A percentile compares a stretch with the other conserved stretches of the same genome.
Evolutionary conservation across 2,329 filamentous ascomycete genomes (phyloP).

Genomic region (Furcasterigmium furcatum): DNA sequence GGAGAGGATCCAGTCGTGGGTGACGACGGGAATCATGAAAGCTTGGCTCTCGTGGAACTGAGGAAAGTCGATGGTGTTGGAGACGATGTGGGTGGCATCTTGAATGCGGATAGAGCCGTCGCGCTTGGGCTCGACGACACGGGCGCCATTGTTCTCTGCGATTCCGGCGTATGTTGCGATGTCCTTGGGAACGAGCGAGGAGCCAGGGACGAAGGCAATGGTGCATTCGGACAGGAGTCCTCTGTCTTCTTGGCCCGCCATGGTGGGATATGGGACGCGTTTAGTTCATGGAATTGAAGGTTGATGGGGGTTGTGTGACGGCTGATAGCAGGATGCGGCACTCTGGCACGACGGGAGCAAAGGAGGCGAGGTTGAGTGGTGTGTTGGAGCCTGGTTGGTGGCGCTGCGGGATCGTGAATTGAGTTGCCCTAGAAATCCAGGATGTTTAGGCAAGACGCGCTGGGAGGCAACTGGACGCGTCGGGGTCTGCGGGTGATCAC

Average conservation of each 20-base stretch:
- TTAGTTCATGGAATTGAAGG: neutral
- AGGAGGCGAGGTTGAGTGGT: neutral
- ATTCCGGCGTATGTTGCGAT: constrained; percentile 40
- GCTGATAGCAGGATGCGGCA: no score
- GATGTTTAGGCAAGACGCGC: neutral
- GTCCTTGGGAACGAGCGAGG: constrained; percentile 31
- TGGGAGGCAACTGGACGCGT: neutral
- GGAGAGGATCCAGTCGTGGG: constrained; percentile 72
- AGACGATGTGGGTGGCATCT: constrained; percentile 52
- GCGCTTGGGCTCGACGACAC: constrained; percentile 41
- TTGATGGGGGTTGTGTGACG: neutral
- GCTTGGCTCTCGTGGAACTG: constrained; percentile 74
- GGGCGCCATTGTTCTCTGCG: constrained; percentile 46
- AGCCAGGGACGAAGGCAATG: constrained; percentile 43
- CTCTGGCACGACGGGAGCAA: neutral
- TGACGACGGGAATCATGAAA: constrained; percentile 80
- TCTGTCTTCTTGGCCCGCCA: constrained; percentile 17
- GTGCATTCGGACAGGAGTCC: constrained; percentile 38
- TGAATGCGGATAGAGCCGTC: constrained; percentile 46
- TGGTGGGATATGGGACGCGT: constrained; percentile 6
- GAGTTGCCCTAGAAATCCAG: neutral
- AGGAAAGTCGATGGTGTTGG: constrained; percentile 86
- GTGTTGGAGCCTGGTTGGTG: neutral
- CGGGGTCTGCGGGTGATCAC: constrained; percentile 1
- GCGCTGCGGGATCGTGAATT: neutral